Percentiles rank a stretch among this genome's conserved stretches.
phyloP scores from a whole-genome alignment of 2,329 filamentous ascomycete genomes.

The Talaromyces sp. region DNA sequence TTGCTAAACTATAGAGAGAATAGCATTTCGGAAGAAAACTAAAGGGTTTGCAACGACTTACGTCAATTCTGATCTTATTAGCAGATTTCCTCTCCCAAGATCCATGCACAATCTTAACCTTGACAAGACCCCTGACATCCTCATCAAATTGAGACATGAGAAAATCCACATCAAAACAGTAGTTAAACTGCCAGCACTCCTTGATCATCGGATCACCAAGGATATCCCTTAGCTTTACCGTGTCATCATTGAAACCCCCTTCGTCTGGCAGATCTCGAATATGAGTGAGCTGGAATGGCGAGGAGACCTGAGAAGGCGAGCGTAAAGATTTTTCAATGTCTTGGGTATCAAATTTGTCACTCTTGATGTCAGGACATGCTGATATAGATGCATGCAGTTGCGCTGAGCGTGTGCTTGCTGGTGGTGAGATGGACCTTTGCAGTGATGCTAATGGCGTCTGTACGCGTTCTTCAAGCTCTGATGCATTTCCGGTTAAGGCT shows the following conservation, averaged over 20 bases:
- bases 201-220: constrained; percentile 74
- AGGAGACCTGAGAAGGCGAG: constrained; percentile 36
- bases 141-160: constrained; percentile 62
- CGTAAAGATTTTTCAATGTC: background rate
- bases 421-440: constrained; percentile 19
- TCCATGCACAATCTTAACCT: constrained; percentile 64
- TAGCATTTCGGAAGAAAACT: too few species aligned
- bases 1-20: too few species aligned
- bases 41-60: constrained; percentile 33
- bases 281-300: constrained; percentile 72
- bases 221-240: constrained; percentile 67
- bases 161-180: constrained; percentile 60
- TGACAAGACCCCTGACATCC: constrained; percentile 56
- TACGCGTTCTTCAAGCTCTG: background rate
- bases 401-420: constrained; percentile 11
- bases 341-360: background rate
- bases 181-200: constrained; percentile 62
- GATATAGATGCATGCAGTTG: background rate
- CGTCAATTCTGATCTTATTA: constrained; percentile 60
- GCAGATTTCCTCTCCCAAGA: constrained; percentile 69
- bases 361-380: constrained; percentile 5
- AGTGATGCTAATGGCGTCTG: constrained; percentile 15
- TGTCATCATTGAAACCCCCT: constrained; percentile 63
- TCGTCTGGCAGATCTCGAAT: constrained; percentile 64
- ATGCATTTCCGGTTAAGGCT: background rate